Base-by-base conservation (phyloP, 2,329 filamentous ascomycete genomes). In the Coniochaeta sp. region DNA sequence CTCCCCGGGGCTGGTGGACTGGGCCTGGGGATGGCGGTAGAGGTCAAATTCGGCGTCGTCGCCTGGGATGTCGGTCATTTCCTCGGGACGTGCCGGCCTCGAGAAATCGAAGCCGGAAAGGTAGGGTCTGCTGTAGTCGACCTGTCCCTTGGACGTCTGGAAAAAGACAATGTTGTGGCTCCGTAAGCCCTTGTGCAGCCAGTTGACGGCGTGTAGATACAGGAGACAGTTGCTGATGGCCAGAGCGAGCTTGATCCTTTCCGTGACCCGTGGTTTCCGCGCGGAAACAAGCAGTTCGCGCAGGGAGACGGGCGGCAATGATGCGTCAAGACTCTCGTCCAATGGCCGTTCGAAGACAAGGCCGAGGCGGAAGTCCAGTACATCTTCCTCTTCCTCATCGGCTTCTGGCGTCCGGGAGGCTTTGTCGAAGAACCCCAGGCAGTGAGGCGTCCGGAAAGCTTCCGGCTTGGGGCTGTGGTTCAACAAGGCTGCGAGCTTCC, bases 261-360 rank as follows among this genome's bases (percentile, higher is more conserved):
- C 75, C 0, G 81, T 83, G 3, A 86, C 74, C 1, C 78, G 73
- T 1, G 82, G 82, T 57, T 74, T 77, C 30, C 74, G 72, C 8
- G 70, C 63, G 30, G 65, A 68, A 14, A 68, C 65, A 9, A 85
- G 74, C 0, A 85, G 72, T 2, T 79, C 70, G 55, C 76, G 75
- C 2, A 84, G 74, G 1, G 81, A 81, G 1, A 77, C 67, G 0
- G 81, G 80, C 0, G 73, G 71, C 4, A 74, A 62, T 1, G 68
- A 68, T 0, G 73, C 67, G 22, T 77, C 66, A 0, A 77, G 64
- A 2, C 70, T 59, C 22, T 74, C 69, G 17, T 73, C 71, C 0
- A 67, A 59, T 1, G 81, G 80, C 12, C 80, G 77, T 57, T 81
- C 77, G 62, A 84, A 85, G 10, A 85, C 74, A 19, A 85, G 74